Percentiles rank a stretch among this genome's conserved stretches.
phyloP scores from a whole-genome alignment of 805 yeast species.

The Limtongia smithiae region DNA sequence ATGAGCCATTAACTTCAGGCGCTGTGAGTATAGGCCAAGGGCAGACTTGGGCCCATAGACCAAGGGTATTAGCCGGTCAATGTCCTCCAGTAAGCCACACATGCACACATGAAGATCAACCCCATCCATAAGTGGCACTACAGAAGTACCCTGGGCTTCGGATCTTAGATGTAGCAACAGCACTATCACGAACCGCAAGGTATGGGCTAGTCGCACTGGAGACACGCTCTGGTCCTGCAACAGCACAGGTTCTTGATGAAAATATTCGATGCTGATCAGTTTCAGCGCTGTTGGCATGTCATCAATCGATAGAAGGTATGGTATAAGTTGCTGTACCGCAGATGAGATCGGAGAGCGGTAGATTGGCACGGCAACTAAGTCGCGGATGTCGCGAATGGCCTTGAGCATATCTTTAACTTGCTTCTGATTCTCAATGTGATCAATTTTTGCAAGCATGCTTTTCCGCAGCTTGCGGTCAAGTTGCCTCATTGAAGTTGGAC shows the following conservation, averaged over 20 bases:
- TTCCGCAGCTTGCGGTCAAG: not conserved
- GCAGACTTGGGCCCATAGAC: constrained; percentile 2
- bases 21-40: not conserved
- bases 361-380: constrained; percentile 1
- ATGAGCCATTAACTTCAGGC: not conserved
- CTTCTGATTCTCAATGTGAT: not conserved
- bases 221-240: not conserved
- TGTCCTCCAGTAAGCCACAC: constrained; percentile 6
- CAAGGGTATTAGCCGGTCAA: constrained; percentile 2
- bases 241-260: constrained; percentile 7
- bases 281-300: constrained; percentile 4
- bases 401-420: not conserved
- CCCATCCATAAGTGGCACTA: not conserved
- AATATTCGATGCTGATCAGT: constrained; percentile 7
- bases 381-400: not conserved
- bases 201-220: constrained; percentile 11
- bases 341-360: constrained; percentile 8
- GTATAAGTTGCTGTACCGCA: not conserved
- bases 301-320: not conserved
- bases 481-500: not conserved
- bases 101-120: constrained; percentile 7
- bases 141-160: not conserved
- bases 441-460: not conserved
- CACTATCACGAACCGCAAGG: constrained; percentile 6
- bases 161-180: not conserved